Percentiles rank a stretch among this genome's conserved stretches.
Conservation (phyloP, 345 rosid species). For the Toxicodendron radicans region DNA sequence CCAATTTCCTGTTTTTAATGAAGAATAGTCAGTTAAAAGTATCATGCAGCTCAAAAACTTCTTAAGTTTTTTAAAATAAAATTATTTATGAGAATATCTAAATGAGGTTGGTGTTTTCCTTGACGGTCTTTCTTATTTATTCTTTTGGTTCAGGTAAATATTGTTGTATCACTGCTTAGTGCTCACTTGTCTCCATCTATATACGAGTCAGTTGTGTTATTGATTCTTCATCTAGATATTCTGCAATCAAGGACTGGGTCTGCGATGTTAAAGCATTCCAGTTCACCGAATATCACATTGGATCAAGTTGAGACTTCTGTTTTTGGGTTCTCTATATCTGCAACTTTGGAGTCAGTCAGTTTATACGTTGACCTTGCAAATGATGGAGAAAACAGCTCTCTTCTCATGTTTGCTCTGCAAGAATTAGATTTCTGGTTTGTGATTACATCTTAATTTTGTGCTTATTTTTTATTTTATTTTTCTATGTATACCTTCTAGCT, state of each 20-base stretch:
- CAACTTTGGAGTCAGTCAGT: conserved; percentile 47
- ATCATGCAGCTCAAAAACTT: background rate
- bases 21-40: background rate
- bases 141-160: conserved; percentile 59
- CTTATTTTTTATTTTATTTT: background rate
- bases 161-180: conserved; percentile 35
- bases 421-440: conserved; percentile 59
- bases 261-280: conserved; percentile 16
- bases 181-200: conserved; percentile 61
- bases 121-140: conserved; percentile 8
- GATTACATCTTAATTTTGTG: conserved; percentile 1
- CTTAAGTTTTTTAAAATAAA: background rate
- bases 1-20: background rate
- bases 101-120: background rate
- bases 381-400: conserved; percentile 60
- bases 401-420: conserved; percentile 43
- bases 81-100: background rate
- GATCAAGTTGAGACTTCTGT: conserved; percentile 31
- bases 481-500: background rate
- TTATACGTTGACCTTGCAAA: conserved; percentile 64
- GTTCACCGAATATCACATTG: conserved; percentile 21
- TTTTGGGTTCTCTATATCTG: conserved; percentile 51
- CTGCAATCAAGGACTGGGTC: conserved; percentile 39
- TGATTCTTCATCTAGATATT: conserved; percentile 49
- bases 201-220: conserved; percentile 46